These are phyloP conservation scores for Glomus cerebriforme DNA, from an alignment of 192 early-diverging fungal species.

Conservation along the genomic window DNA sequence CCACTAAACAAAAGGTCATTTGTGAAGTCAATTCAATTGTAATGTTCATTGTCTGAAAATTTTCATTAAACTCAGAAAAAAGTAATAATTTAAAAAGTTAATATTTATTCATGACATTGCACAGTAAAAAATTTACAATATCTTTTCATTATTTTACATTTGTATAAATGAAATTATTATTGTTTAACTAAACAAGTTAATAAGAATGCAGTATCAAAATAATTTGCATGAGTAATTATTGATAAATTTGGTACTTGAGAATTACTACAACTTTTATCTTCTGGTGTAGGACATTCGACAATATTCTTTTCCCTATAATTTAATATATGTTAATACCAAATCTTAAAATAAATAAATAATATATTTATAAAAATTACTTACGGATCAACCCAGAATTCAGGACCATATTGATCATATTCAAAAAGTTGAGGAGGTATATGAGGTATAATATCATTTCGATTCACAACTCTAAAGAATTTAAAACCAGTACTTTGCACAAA, in stretches of 20 bases:
- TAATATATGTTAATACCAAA: not conserved
- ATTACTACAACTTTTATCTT: not conserved
- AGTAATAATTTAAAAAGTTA: too few species aligned
- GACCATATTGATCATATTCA: constrained; percentile 8
- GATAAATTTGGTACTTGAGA: constrained; percentile 3
- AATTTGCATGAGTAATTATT: not conserved
- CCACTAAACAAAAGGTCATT: too few species aligned
- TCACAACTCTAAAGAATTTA: not conserved
- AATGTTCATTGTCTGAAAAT: too few species aligned
- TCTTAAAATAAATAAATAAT: not conserved
- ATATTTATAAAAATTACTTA: not conserved
- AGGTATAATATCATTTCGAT: constrained; percentile 6
- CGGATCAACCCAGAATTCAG: constrained; percentile 14
- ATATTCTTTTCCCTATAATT: not conserved
- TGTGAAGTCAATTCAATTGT: too few species aligned
- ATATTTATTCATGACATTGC: too few species aligned
- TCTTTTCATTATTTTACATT: too few species aligned
- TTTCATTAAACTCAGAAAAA: too few species aligned
- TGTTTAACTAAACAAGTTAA: constrained; percentile 10
- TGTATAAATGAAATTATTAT: too few species aligned
- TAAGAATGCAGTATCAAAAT: constrained; percentile 19
- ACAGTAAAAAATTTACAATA: too few species aligned
- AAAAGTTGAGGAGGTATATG: constrained; percentile 9
- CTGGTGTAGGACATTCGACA: not conserved
- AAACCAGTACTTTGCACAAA: constrained; percentile 5